Evolutionary conservation across 768 basidiomycete genomes (phyloP).

Genomic region (Trametes punicea): DNA sequence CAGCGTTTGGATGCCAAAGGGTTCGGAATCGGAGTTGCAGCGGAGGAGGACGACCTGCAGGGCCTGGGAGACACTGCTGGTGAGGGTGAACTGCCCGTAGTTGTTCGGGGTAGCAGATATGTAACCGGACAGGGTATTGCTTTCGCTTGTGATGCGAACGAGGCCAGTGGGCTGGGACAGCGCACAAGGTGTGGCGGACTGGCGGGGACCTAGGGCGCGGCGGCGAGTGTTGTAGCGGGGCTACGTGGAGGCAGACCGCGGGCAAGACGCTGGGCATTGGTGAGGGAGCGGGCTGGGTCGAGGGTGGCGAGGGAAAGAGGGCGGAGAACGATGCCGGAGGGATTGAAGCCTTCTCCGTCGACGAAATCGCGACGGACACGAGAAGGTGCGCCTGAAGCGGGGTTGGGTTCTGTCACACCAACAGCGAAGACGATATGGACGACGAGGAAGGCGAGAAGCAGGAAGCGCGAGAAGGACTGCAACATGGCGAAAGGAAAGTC

Average conservation of each 20-base stretch:
- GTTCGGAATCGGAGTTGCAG: neutral
- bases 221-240: neutral
- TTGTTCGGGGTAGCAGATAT: slow-evolving; percentile 12
- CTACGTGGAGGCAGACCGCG: slow-evolving; percentile 22
- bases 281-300: slow-evolving; percentile 2
- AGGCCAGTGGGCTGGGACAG: slow-evolving; percentile 11
- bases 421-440: neutral
- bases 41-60: slow-evolving; percentile 12
- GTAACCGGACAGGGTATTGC: neutral
- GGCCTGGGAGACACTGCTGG: slow-evolving; percentile 9
- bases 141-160: slow-evolving; percentile 13
- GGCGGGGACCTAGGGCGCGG: slow-evolving; percentile 10
- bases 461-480: neutral
- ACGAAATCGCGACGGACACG: no score
- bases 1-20: no score
- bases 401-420: no score
- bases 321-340: slow-evolving; percentile 4
- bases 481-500: neutral
- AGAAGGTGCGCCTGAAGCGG: no score
- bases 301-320: neutral
- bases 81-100: slow-evolving; percentile 23
- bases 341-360: slow-evolving; percentile 13
- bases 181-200: slow-evolving; percentile 6
- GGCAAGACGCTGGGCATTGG: slow-evolving; percentile 23
- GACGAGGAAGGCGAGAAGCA: neutral